Conservation (phyloP, 164 flowering plant species). For the Stephania cephalantha region DNA sequence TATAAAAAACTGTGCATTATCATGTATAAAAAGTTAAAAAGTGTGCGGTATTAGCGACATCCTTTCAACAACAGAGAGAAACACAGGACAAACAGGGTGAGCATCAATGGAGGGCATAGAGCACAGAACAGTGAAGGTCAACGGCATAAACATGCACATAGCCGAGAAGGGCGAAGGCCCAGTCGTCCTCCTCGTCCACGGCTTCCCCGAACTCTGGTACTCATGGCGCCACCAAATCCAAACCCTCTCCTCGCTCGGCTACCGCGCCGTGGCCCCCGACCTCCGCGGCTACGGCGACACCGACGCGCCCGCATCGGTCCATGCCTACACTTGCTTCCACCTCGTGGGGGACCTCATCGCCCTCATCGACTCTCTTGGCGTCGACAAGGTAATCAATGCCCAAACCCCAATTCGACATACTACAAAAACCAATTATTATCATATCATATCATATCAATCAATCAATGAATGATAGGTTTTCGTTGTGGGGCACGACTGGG, state of each 20-base stretch:
- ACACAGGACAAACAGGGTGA: background rate
- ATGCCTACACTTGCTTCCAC: constrained; percentile 44
- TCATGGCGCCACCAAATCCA: constrained; percentile 59
- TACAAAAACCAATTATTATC: too few species aligned
- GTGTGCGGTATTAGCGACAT: too few species aligned
- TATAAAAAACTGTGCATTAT: too few species aligned
- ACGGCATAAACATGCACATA: constrained; percentile 50
- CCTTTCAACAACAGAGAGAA: background rate
- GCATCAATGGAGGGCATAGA: constrained; percentile 26
- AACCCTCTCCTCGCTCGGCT: constrained; percentile 44
- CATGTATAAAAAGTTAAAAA: too few species aligned
- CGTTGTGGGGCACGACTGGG: constrained; percentile 71
- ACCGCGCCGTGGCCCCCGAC: constrained; percentile 60
- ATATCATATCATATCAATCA: too few species aligned
- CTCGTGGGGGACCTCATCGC: constrained; percentile 63
- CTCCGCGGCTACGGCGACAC: constrained; percentile 73
- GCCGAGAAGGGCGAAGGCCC: constrained; percentile 54
- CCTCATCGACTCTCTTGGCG: constrained; percentile 42
- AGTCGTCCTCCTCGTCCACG: constrained; percentile 43
- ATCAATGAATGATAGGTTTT: constrained; percentile 20
- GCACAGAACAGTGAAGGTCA: constrained; percentile 32
- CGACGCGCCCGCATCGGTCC: constrained; percentile 46
- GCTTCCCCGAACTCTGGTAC: constrained; percentile 62
- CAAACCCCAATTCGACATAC: too few species aligned
- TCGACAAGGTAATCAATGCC: constrained; percentile 23